Evolutionary conservation across 768 basidiomycete genomes (phyloP).

Genomic region (Lanmaoa pseudosensibilis): DNA sequence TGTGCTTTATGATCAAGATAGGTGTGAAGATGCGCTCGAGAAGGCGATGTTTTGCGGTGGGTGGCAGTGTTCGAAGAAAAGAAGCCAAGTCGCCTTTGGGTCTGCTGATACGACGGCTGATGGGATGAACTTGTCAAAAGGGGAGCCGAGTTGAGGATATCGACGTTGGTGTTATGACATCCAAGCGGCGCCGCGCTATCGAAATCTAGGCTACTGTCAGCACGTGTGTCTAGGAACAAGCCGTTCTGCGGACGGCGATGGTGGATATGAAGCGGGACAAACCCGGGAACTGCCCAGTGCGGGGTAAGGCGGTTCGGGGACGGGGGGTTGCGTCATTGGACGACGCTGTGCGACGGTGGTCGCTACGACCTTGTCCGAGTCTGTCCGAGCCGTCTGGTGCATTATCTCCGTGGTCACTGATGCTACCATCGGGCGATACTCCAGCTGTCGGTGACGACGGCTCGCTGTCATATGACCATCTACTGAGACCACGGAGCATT

Average conservation of each 20-base stretch:
- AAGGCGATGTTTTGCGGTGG: conserved; percentile 33
- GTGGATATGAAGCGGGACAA: conserved; percentile 15
- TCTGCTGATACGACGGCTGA: conserved; percentile 34
- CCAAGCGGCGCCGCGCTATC: conserved; percentile 4
- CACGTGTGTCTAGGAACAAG: conserved; percentile 1
- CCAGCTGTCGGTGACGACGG: conserved; percentile 14
- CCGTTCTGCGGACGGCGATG: conserved; percentile 3
- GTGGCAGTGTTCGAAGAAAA: conserved; percentile 40
- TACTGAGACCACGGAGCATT: conserved; percentile 26
- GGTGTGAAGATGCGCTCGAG: conserved; percentile 26
- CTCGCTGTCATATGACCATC: conserved; percentile 25
- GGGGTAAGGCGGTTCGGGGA: conserved; percentile 36
- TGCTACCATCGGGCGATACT: conserved; percentile 7
- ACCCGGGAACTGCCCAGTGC: conserved; percentile 18
- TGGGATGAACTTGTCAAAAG: conserved; percentile 10
- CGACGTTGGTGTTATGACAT: conserved; percentile 12
- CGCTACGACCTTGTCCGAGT: conserved; percentile 8
- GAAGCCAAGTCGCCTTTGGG: conserved; percentile 32
- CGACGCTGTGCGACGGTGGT: conserved; percentile 36
- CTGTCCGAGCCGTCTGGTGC: conserved; percentile 7
- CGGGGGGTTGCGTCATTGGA: conserved; percentile 53
- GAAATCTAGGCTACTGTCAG: conserved; percentile 19
- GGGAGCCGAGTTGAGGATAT: conserved; percentile 13
- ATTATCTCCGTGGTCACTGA: conserved; percentile 6
- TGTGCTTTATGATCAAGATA: conserved; percentile 34